These are phyloP conservation scores for Dactylellina leptospora DNA, from an alignment of 2,329 filamentous ascomycete genomes.

Conservation along the genomic window DNA sequence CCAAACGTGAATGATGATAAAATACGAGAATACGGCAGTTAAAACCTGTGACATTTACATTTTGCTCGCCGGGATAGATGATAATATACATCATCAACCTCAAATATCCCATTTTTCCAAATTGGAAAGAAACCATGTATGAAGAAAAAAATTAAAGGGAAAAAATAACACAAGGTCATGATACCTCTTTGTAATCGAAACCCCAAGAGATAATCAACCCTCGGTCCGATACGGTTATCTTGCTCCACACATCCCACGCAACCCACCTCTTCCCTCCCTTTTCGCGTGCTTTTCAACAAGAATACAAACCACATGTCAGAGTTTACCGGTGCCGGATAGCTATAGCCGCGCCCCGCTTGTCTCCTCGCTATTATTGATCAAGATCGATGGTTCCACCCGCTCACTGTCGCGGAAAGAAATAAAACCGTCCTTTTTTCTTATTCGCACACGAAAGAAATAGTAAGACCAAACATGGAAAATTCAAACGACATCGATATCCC, in stretches of 20 bases:
- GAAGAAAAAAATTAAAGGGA: background rate
- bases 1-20: background rate
- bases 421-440: conserved; percentile 7
- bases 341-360: conserved; percentile 44
- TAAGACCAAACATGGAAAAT: background rate
- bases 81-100: no score
- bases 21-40: conserved; percentile 22
- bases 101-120: no score
- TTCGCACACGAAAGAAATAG: background rate
- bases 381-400: conserved; percentile 25
- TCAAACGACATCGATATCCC: conserved; percentile 36
- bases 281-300: no score
- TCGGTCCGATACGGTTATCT: conserved; percentile 50
- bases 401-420: conserved; percentile 16
- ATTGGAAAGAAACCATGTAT: no score
- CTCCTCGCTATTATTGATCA: conserved; percentile 25
- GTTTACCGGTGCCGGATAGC: conserved; percentile 37
- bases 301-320: conserved; percentile 23
- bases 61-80: no score
- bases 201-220: conserved; percentile 18
- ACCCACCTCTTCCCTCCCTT: conserved; percentile 15
- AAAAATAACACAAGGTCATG: background rate
- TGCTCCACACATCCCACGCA: conserved; percentile 18
- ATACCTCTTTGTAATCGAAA: conserved; percentile 50
- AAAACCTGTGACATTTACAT: background rate